Conservation (phyloP, 768 basidiomycete genomes). For the Boletus pseudopeckii region DNA sequence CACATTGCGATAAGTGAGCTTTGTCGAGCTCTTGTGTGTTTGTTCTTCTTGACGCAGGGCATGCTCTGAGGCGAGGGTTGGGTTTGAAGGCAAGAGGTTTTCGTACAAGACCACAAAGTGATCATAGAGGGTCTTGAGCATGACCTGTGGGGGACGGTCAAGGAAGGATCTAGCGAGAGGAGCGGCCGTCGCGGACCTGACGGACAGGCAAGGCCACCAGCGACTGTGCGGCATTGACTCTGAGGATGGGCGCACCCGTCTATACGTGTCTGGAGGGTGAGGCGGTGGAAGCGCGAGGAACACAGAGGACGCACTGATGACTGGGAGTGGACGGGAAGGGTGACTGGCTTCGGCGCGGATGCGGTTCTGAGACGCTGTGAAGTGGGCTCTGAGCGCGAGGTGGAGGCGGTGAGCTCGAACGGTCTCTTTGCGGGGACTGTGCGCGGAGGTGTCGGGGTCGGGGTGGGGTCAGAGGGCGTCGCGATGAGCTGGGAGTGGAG, state of each 20-base stretch:
- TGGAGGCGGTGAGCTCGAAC: conserved; percentile 21
- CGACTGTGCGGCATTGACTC: conserved; percentile 66
- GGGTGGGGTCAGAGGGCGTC: conserved; percentile 9
- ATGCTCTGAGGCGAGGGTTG: conserved; percentile 69
- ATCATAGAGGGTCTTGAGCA: conserved; percentile 72
- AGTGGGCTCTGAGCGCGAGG: conserved; percentile 46
- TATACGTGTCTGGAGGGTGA: conserved; percentile 20
- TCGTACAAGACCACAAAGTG: conserved; percentile 72
- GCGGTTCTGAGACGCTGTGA: conserved; percentile 61
- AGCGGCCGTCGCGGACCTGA: conserved; percentile 45
- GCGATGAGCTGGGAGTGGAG: conserved; percentile 23
- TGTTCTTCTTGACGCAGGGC: conserved; percentile 80
- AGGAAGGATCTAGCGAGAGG: not conserved
- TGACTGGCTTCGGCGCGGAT: conserved; percentile 38
- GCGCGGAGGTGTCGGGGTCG: not conserved
- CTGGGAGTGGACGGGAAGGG: conserved; percentile 41
- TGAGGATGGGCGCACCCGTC: conserved; percentile 63
- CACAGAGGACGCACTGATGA: conserved; percentile 22
- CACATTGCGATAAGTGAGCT: conserved; percentile 82
- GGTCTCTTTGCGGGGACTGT: conserved; percentile 54
- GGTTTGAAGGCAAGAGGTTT: conserved; percentile 47
- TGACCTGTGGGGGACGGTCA: conserved; percentile 42
- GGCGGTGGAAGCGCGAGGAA: not conserved
- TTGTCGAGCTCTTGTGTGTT: conserved; percentile 69
- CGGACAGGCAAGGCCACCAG: conserved; percentile 69